Evolutionary conservation across 2,329 filamentous ascomycete species (phyloP), one percentile per base, ranked within the genome.

Genomic region (Alternaria dauci): DNA sequence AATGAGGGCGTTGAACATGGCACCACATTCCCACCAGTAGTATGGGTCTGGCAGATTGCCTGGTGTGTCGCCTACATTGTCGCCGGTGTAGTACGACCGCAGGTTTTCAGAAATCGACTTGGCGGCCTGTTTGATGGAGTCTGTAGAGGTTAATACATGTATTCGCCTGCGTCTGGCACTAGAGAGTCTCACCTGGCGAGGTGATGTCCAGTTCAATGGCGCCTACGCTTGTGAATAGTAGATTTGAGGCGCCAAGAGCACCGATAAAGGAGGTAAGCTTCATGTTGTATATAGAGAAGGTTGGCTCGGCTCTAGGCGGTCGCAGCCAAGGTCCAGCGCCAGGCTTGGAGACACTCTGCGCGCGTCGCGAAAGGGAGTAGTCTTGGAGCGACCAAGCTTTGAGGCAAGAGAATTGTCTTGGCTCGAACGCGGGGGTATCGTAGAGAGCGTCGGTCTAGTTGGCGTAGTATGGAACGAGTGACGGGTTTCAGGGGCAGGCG

Each of bases 11-110:
- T 69, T 74, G 62, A 76, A 80, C 75, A 80, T 78, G 57, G 78
- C 79, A 38, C 78, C 78, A 18, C 73, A 76, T 66, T 80, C 78
- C 78, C 79, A 81, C 79, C 79, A 81, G 67, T 77, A 81, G 71
- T 81, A 81, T 8, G 79, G 79, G 34, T 74, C 73, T 30, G 79
- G 79, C 50, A 81, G 83, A 67, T 90, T 86, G 53, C 84, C 88
- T 43, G 89, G 83, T 8, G 84, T 83, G 77, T 87, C 84, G 44
- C 84, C 81, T n/a, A 83, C 84, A 32, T 81, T 78, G 69, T 89
- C 89, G 50, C 89, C 89, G 1, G 81, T 83, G 77, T 91, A 91
- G 76, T 87, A 89, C 42, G 81, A 82, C 82, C 91, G 87, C 69
- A 88, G 80, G 47, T 84, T 88, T 52, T 82, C 81, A 5, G 88